phyloP scores from a whole-genome alignment of 495 filamentous ascomycete genomes.

The Penicillium tannophilum region DNA sequence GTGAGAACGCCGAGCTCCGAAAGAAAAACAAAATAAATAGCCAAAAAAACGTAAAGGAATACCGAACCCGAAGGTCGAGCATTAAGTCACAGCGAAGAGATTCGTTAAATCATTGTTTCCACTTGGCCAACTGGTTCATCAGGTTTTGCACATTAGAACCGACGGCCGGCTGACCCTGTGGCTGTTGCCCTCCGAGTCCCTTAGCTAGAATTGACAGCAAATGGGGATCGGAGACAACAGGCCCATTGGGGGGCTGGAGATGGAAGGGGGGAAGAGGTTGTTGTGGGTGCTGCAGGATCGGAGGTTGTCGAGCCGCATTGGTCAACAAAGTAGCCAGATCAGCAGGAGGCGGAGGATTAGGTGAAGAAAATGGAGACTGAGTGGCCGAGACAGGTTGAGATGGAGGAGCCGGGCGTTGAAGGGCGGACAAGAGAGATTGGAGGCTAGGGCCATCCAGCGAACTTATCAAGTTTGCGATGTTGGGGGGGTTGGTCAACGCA shows the following conservation, averaged over 20 bases:
- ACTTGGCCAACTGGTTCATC: constrained; percentile 62
- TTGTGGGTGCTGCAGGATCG: constrained; percentile 36
- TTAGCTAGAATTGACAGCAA: constrained; percentile 50
- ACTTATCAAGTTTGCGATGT: constrained; percentile 50
- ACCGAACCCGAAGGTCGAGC: constrained; percentile 1
- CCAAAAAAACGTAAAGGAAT: constrained; percentile 10
- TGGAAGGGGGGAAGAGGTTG: constrained; percentile 39
- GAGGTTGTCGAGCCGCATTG: constrained; percentile 46
- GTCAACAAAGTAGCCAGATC: constrained; percentile 64
- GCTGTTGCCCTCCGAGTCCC: constrained; percentile 40
- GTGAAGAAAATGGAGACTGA: constrained; percentile 40
- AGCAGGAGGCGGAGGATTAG: constrained; percentile 40
- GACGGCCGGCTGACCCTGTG: constrained; percentile 42
- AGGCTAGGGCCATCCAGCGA: constrained; percentile 71
- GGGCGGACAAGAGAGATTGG: constrained; percentile 68
- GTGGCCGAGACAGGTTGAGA: constrained; percentile 40
- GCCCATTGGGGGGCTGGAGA: constrained; percentile 34
- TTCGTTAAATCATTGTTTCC: constrained; percentile 55
- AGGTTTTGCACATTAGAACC: constrained; percentile 59
- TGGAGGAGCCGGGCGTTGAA: constrained; percentile 48
- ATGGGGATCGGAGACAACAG: constrained; percentile 43
- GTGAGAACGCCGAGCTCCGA: constrained; percentile 25
- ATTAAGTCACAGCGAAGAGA: constrained; percentile 22
- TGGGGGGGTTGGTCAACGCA: constrained; percentile 40
- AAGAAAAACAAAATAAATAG: constrained; percentile 1